A percentile compares a stretch with the other conserved stretches of the same genome.
Conservation (phyloP, 345 rosid species). For the Acer campestre region DNA sequence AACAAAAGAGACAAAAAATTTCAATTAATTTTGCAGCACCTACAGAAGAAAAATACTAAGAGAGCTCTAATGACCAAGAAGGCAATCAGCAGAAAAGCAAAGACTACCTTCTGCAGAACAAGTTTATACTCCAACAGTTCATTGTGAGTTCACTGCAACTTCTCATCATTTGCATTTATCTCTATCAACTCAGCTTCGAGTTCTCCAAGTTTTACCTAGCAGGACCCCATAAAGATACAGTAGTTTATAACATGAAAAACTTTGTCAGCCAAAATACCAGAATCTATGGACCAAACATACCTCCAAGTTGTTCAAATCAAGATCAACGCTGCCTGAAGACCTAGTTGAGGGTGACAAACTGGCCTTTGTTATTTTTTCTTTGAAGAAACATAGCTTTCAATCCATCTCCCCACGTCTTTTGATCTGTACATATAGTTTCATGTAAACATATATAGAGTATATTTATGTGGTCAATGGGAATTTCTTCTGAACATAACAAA, state of each 20-base stretch:
- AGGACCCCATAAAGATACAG: slow-evolving; percentile 2
- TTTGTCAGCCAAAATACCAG: too few species aligned
- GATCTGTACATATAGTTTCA: too few species aligned
- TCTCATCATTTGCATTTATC: slow-evolving; percentile 59
- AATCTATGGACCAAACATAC: too few species aligned
- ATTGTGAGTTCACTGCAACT: slow-evolving; percentile 51
- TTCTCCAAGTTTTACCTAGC: slow-evolving; percentile 61
- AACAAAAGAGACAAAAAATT: background rate
- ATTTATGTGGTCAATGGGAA: too few species aligned
- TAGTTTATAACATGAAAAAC: slow-evolving; percentile 14
- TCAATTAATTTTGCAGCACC: background rate
- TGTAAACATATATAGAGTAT: too few species aligned
- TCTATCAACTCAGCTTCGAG: slow-evolving; percentile 71
- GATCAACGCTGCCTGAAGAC: too few species aligned
- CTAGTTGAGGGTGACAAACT: too few species aligned
- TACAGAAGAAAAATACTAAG: background rate
- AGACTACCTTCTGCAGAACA: slow-evolving; percentile 57
- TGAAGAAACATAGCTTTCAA: too few species aligned
- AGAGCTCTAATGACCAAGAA: slow-evolving; percentile 5
- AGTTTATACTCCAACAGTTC: slow-evolving; percentile 64
- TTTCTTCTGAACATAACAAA: too few species aligned
- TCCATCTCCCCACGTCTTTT: too few species aligned
- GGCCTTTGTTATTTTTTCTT: too few species aligned
- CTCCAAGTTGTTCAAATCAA: too few species aligned
- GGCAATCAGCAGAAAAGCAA: background rate